Evolutionary conservation across 805 yeast genomes (phyloP).

Genomic region (Saccharomycopsis fermentans): DNA sequence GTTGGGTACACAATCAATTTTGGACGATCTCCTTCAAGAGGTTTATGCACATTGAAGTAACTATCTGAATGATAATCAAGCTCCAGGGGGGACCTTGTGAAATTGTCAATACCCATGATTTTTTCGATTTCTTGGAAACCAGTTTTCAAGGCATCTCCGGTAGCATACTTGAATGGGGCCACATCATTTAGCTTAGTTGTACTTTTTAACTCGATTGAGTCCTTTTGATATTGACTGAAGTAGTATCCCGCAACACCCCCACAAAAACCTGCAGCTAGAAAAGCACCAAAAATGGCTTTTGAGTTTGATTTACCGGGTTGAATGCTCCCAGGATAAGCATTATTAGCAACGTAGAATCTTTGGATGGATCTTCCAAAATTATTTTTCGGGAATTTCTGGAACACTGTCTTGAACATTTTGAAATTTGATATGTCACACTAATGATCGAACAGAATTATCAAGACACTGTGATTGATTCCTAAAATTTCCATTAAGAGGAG

Average conservation of each 20-base stretch:
- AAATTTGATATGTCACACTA: no score
- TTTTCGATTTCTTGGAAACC: constrained; percentile 35
- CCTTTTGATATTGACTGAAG: not conserved
- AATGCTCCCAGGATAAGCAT: not conserved
- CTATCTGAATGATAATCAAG: constrained; percentile 48
- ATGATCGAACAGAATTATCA: no score
- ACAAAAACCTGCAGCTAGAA: not conserved
- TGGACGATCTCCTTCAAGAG: constrained; percentile 49
- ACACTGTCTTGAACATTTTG: not conserved
- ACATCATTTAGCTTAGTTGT: constrained; percentile 30
- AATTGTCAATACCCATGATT: constrained; percentile 29
- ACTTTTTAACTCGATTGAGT: not conserved
- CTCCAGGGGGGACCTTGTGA: constrained; percentile 29
- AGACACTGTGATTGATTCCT: no score
- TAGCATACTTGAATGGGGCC: constrained; percentile 33
- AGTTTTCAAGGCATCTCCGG: constrained; percentile 26
- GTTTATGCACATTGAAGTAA: constrained; percentile 54
- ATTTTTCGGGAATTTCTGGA: not conserved
- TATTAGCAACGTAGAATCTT: not conserved
- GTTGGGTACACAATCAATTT: constrained; percentile 50
- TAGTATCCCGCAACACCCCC: not conserved
- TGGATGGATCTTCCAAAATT: not conserved
- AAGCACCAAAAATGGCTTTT: not conserved
- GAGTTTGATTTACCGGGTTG: not conserved
- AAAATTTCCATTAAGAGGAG: no score